These are phyloP conservation scores for Blastocystis sp. DNA, from an alignment of 352 stramenopile species.

Conservation along the genomic window DNA sequence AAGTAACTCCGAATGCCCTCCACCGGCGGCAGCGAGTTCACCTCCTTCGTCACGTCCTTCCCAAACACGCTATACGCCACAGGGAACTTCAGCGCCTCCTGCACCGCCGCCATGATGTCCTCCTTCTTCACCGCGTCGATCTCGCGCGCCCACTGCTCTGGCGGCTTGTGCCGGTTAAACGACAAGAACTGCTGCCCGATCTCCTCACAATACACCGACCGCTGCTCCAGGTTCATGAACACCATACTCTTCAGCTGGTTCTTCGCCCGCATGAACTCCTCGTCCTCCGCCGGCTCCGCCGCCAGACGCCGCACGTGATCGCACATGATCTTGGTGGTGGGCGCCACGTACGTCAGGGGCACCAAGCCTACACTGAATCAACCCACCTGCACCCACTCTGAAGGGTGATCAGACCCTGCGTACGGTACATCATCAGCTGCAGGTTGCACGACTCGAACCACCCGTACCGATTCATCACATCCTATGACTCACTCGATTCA, in stretches of 20 bases:
- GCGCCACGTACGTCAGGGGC: conserved; percentile 16
- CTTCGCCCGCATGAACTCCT: conserved; percentile 88
- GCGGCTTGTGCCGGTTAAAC: conserved; percentile 87
- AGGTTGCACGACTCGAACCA: conserved; percentile 96
- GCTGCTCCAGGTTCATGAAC: conserved; percentile 95
- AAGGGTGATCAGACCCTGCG: conserved; percentile 91
- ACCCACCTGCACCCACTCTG: conserved; percentile 77
- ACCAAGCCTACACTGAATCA: neutral
- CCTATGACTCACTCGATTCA: neutral
- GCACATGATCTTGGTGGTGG: conserved; percentile 55
- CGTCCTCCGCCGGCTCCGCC: conserved; percentile 78
- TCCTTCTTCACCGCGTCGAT: conserved; percentile 83
- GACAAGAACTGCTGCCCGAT: conserved; percentile 95
- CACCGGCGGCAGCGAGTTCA: conserved; percentile 31
- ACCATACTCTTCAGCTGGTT: conserved; percentile 99
- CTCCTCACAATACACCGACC: conserved; percentile 97
- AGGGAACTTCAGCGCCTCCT: conserved; percentile 77
- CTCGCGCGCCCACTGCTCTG: conserved; percentile 81
- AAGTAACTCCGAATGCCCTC: conserved; percentile 26
- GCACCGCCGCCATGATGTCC: conserved; percentile 81
- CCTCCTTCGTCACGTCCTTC: conserved; percentile 24
- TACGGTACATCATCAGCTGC: conserved; percentile 88
- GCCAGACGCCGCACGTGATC: conserved; percentile 76
- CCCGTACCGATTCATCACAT: conserved; percentile 93
- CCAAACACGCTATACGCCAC: conserved; percentile 29